These are phyloP conservation scores for Biancaea sappan DNA, from an alignment of 306 rosid species.

Conservation along the genomic window DNA sequence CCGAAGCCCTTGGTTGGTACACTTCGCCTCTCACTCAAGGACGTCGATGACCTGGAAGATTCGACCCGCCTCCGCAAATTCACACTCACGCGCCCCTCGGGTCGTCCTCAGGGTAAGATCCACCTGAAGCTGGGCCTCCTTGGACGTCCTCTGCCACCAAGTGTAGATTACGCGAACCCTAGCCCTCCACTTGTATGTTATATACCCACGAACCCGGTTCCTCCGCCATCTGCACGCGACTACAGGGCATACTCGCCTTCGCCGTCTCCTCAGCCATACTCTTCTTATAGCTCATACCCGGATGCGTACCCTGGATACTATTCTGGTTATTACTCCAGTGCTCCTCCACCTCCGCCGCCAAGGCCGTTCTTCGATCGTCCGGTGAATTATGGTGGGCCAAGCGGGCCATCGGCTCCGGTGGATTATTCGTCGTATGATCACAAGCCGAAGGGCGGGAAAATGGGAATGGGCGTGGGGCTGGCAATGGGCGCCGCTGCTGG, in stretches of 20 bases:
- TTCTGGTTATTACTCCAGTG: conserved; percentile 61
- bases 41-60: conserved; percentile 51
- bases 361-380: conserved; percentile 73
- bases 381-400: conserved; percentile 39
- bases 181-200: conserved; percentile 46
- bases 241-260: conserved; percentile 58
- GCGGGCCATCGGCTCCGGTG: conserved; percentile 72
- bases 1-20: conserved; percentile 84
- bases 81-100: conserved; percentile 71
- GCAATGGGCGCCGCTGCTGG: conserved; percentile 82
- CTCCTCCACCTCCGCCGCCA: conserved; percentile 59
- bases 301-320: conserved; percentile 57
- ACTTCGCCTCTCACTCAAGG: conserved; percentile 60
- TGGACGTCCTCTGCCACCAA: conserved; percentile 51
- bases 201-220: conserved; percentile 40
- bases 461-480: conserved; percentile 70
- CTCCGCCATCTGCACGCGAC: conserved; percentile 51
- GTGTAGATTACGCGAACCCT: conserved; percentile 47
- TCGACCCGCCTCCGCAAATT: conserved; percentile 49
- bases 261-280: conserved; percentile 51
- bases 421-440: conserved; percentile 63
- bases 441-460: conserved; percentile 57
- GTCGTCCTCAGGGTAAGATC: conserved; percentile 86
- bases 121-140: conserved; percentile 67
- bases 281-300: conserved; percentile 57